Base-by-base conservation (phyloP, 73 alveolate genomes). In the Blepharisma stoltei region DNA sequence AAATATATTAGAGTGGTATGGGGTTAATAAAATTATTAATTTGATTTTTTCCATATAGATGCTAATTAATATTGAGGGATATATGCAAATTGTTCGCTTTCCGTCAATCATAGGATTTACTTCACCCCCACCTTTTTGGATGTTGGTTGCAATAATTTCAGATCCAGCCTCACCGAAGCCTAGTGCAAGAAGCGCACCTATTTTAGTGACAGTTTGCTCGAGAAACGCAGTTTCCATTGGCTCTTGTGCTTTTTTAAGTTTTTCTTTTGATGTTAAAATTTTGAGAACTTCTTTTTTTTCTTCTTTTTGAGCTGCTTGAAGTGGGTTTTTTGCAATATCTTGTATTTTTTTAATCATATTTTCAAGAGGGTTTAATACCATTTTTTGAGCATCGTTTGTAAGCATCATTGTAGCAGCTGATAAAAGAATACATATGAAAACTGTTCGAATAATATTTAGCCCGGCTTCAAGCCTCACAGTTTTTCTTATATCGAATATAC, bases 41-140 rank as follows among this genome's bases (percentile, higher is more conserved):
- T n/a, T n/a, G n/a, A n/a, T n/a, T n/a, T n/a, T n/a, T n/a, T n/a
- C n/a, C n/a, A n/a, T n/a, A n/a, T n/a, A n/a, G n/a, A n/a, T n/a
- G n/a, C n/a, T n/a, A n/a, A n/a, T n/a, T n/a, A n/a, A n/a, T n/a
- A n/a, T n/a, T n/a, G n/a, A n/a, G n/a, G n/a, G n/a, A n/a, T n/a
- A n/a, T n/a, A n/a, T n/a, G n/a, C 97, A 97, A 46, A 88, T 87
- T 1, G 92, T 89, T 78, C 92, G 92, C 65, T 94, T 94, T 14
- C 99, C 99, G 6, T 98, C 95, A 32, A 94, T 92, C 98, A 94
- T 94, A 8, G 99, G 99, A 82, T 94, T 93, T 0, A 94, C 97
- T 47, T 90, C 96, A 23, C 98, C 99, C 70, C 85, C 88, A 20
- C 90, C 86, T 71, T 86, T 49, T 73, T 93, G 82, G 95, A 94